These are phyloP conservation scores for Schwanniomyces occidentalis DNA, from an alignment of 805 yeast species.

Conservation along the genomic window DNA sequence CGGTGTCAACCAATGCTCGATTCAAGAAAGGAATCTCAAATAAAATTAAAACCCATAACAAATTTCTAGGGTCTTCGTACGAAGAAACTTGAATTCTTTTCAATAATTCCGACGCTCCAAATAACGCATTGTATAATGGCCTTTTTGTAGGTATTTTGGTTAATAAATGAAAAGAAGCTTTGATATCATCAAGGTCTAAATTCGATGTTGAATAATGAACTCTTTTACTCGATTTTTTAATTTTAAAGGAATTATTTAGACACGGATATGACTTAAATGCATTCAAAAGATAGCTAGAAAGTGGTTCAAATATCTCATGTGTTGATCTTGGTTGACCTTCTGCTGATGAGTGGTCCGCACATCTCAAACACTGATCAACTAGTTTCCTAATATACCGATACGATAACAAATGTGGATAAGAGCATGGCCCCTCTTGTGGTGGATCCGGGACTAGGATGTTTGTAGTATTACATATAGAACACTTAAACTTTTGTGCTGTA, in stretches of 20 bases:
- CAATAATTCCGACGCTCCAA: conserved; percentile 51
- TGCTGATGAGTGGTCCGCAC: conserved; percentile 13
- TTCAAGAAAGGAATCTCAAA: conserved; percentile 67
- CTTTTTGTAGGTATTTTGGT: conserved; percentile 56
- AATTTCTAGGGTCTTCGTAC: conserved; percentile 39
- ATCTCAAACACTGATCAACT: conserved; percentile 32
- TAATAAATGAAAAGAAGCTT: conserved; percentile 46
- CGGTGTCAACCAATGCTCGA: conserved; percentile 41
- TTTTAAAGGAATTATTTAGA: conserved; percentile 57
- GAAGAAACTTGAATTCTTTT: conserved; percentile 46
- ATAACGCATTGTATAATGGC: conserved; percentile 58
- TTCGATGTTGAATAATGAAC: conserved; percentile 48
- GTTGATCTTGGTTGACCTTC: conserved; percentile 18
- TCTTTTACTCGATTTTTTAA: conserved; percentile 22
- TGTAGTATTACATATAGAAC: conserved; percentile 63
- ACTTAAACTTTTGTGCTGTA: conserved; percentile 45
- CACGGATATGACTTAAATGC: conserved; percentile 49
- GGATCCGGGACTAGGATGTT: conserved; percentile 20
- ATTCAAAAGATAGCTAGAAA: conserved; percentile 46
- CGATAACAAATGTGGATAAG: conserved; percentile 24
- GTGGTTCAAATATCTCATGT: conserved; percentile 46
- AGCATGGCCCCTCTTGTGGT: background rate
- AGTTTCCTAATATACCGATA: conserved; percentile 30
- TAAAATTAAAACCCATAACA: conserved; percentile 63
- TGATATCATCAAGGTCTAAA: conserved; percentile 50